These are phyloP conservation scores for Capsicum rhomboideum DNA, from an alignment of 257 asterid genomes.

Conservation along the genomic window DNA sequence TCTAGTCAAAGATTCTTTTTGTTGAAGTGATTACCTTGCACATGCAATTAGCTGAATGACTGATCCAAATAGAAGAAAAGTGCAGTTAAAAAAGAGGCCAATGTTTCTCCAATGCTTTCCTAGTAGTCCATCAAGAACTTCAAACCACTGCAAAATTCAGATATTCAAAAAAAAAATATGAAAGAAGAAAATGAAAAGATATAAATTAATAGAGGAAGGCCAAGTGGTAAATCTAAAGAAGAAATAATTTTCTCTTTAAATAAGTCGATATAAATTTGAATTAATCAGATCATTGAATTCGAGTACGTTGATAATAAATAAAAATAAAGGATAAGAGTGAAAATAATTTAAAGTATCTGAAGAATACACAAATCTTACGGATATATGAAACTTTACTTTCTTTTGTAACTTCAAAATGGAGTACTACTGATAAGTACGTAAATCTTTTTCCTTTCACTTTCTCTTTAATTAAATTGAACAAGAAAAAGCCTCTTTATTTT, in stretches of 20 bases:
- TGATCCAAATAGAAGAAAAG: constrained; percentile 89
- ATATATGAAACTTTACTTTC: no score
- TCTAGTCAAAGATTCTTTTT: background rate
- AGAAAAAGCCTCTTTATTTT: no score
- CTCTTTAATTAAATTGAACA: no score
- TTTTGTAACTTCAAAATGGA: no score
- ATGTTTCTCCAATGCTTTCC: constrained; percentile 90
- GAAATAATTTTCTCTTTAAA: background rate
- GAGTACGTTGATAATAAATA: background rate
- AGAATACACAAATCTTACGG: no score
- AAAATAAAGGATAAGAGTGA: background rate
- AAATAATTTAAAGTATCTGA: no score
- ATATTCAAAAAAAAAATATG: background rate
- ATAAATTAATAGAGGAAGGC: background rate
- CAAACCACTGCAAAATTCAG: constrained; percentile 63
- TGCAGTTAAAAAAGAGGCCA: constrained; percentile 86
- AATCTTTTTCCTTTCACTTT: no score
- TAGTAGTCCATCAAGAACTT: constrained; percentile 84
- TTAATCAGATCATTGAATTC: background rate
- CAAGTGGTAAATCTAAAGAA: background rate
- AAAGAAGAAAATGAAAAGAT: background rate
- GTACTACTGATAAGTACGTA: no score
- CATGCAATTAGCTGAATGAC: constrained; percentile 95
- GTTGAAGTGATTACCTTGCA: constrained; percentile 52
- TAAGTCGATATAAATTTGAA: background rate